These are phyloP conservation scores for Penicillium cataractarum DNA, from an alignment of 495 filamentous ascomycete species.

Conservation along the genomic window DNA sequence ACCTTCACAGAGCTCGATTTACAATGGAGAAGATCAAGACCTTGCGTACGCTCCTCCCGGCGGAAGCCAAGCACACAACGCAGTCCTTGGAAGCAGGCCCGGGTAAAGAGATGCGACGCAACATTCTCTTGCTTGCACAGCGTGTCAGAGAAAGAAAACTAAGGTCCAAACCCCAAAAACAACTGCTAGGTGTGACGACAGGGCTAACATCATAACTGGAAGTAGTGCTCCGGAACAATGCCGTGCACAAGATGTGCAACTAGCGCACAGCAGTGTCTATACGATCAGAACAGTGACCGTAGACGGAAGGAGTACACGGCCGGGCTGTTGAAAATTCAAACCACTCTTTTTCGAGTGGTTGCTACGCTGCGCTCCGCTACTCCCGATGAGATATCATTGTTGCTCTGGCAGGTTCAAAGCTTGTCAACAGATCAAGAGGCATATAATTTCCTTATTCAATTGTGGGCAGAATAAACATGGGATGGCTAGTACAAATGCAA, in stretches of 20 bases:
- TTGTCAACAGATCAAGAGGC: conserved; percentile 14
- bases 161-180: background rate
- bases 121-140: conserved; percentile 6
- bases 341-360: background rate
- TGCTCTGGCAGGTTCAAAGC: conserved; percentile 14
- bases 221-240: background rate
- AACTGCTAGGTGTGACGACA: background rate
- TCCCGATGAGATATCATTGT: conserved; percentile 15
- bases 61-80: background rate
- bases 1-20: background rate
- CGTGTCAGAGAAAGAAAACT: conserved; percentile 1
- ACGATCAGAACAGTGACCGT: background rate
- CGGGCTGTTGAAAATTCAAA: background rate
- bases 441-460: conserved; percentile 9
- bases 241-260: conserved; percentile 4
- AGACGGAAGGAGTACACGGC: background rate
- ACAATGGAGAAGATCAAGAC: conserved; percentile 1
- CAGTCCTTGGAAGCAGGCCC: background rate
- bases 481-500: background rate
- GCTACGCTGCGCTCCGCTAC: background rate
- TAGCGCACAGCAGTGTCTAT: background rate
- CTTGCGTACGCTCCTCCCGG: background rate
- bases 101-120: background rate
- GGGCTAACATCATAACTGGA: background rate
- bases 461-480: background rate